Evolutionary conservation across 1,284 basidiomycete genomes (phyloP), one percentile per base, ranked within the genome.

Genomic region (Cutaneotrichosporon spelunceum): DNA sequence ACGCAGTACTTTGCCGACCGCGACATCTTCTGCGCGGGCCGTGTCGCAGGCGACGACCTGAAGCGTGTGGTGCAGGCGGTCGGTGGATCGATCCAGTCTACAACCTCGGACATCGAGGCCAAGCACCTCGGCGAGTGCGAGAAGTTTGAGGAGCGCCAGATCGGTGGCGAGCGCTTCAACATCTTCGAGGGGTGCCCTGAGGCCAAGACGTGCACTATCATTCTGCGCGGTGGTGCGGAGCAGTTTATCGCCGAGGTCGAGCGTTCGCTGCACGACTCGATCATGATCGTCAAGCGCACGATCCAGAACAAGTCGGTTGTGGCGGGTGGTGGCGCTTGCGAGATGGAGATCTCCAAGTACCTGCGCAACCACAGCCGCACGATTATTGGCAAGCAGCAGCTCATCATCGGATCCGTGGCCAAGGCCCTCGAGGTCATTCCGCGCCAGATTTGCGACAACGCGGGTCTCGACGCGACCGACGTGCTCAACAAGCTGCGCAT

Each of bases 1-100:
- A 99, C 96, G 3, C 96, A 99, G 77, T 99, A 94, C 88, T 99
- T 99, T 77, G 95, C 96, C 53, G 96, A 99, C 82, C 88, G 96
- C 52, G 89, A 97, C 76, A 98, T 99, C 73, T 99, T 99, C 84
- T 99, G 96, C 70, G 96, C 96, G 60, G 96, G 96, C 56, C 90
- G 96, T 63, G 96, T 99, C 29, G 85, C 89, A 26, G 87, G 88
- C 4, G 92, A 86, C 55, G 96, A 99, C 79, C 83, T 99, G 66
- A 89, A 93, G 75, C 85, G 96, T 60, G 95, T 98, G 3, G 90
- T 94, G 21, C 91, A 97, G 76, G 96, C 96, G 34, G 92, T 94
- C 39, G 96, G 96, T 50, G 96, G 96, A 10, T 87, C 91, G 26
- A 84, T 98, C 61, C 96, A 99, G 78, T 93, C 92, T 24, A 99